A percentile compares a stretch with the other conserved stretches of the same genome.
phyloP scores from a whole-genome alignment of 2,329 filamentous ascomycete genomes.

The Colletotrichum euphorbiae region DNA sequence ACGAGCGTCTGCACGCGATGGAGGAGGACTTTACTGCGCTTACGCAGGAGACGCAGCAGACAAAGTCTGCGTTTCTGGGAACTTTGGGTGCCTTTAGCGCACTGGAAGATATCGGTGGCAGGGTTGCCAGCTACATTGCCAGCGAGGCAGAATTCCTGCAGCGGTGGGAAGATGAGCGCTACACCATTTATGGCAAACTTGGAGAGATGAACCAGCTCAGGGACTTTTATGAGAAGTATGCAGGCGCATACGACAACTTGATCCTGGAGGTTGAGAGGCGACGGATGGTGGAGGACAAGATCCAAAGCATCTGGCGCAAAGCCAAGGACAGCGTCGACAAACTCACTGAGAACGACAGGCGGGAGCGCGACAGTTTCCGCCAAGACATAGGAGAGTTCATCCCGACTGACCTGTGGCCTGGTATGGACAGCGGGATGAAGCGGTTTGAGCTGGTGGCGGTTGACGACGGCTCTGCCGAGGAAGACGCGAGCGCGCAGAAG shows the following conservation, averaged over 20 bases:
- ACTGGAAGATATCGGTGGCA: constrained; percentile 74
- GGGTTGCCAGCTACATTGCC: constrained; percentile 73
- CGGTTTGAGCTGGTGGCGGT: constrained; percentile 62
- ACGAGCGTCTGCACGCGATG: constrained; percentile 81
- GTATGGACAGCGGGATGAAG: constrained; percentile 71
- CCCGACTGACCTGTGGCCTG: constrained; percentile 88
- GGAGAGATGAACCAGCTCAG: constrained; percentile 81
- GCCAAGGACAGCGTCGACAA: constrained; percentile 81
- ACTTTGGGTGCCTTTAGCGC: constrained; percentile 73
- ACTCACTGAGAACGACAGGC: constrained; percentile 78
- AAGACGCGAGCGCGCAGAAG: constrained; percentile 26
- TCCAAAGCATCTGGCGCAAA: constrained; percentile 79
- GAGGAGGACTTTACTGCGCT: constrained; percentile 76
- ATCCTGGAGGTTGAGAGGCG: constrained; percentile 86
- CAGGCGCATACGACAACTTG: constrained; percentile 84
- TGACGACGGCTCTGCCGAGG: constrained; percentile 44
- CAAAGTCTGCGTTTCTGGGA: constrained; percentile 66
- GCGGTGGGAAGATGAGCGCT: constrained; percentile 80
- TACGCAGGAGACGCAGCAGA: constrained; percentile 69
- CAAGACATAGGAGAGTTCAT: constrained; percentile 87
- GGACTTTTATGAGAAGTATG: constrained; percentile 89
- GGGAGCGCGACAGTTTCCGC: constrained; percentile 81
- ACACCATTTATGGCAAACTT: constrained; percentile 75
- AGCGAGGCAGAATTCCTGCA: constrained; percentile 73
- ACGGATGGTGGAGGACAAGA: constrained; percentile 77